Evolutionary conservation across 1,284 basidiomycete genomes (phyloP).

Genomic region (Megacollybia platyphylla): DNA sequence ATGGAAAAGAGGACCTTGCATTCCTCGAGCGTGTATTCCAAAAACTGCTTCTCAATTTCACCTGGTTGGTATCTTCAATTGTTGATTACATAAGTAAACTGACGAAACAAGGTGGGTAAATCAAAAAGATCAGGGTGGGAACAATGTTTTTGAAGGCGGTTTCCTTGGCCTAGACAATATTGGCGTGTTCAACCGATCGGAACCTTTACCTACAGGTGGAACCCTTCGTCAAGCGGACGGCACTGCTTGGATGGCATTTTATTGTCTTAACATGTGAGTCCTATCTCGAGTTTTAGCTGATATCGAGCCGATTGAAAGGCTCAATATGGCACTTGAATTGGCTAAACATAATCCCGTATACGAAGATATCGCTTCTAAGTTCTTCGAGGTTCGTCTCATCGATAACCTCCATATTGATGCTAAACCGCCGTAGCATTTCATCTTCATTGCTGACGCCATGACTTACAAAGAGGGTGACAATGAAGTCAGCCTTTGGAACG

Average conservation of each 20-base stretch:
- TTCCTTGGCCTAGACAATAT: conserved; percentile 98
- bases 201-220: conserved; percentile 89
- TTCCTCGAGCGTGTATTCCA: conserved; percentile 99
- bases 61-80: conserved; percentile 48
- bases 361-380: conserved; percentile 99
- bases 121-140: conserved; percentile 88
- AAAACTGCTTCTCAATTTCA: conserved; percentile 93
- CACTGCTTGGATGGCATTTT: conserved; percentile 99
- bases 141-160: conserved; percentile 96
- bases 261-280: conserved; percentile 83
- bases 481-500: conserved; percentile 86
- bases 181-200: conserved; percentile 95
- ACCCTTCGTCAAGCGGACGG: conserved; percentile 91
- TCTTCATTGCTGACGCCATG: conserved; percentile 97
- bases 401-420: conserved; percentile 3
- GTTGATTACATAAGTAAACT: conserved; percentile 2
- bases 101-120: conserved; percentile 81
- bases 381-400: conserved; percentile 60
- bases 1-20: conserved; percentile 79
- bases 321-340: conserved; percentile 94
- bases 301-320: conserved; percentile 29
- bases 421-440: conserved; percentile 60
- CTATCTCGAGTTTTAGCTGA: neutral
- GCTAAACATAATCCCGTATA: conserved; percentile 97
- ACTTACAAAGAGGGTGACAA: conserved; percentile 74